Base-by-base conservation (phyloP, 2,329 filamentous ascomycete genomes). In the Colletotrichum incanum region DNA sequence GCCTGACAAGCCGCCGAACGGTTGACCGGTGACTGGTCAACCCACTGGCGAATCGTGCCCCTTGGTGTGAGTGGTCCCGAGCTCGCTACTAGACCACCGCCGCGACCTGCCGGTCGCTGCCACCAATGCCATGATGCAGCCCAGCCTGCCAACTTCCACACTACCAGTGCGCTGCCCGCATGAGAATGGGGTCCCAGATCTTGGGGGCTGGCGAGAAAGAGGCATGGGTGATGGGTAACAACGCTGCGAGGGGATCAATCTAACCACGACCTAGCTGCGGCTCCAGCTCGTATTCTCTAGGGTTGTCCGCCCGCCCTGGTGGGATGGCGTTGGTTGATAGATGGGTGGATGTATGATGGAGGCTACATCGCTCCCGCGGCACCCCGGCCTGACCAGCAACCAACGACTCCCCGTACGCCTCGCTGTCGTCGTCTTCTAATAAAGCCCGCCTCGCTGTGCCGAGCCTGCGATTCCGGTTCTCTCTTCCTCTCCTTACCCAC, bases 301-400 rank as follows among this genome's bases (percentile, higher is more conserved):
- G 59, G 12, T 49, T 49, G n/a, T 8, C 31, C 26, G 41, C 20
- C 26, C 41, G 20, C 28, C 58, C 16, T 26, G 23, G 11, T n/a
- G 26, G 26, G 60, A 59, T 37, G 52, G 16, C 43, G 26, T 39
- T 37, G 45, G 58, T 72, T 85, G 82, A 52, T 76, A 72, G 0
- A 67, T 76, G 56, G 28, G 58, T 74, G 47, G 74, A 9, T 67
- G 31, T 23, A 34, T 43, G 52, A 14, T 18, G 28, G 47, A 52
- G 34, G 50, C n/a, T 49, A 8, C 23, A 67, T 67, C 50, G 23
- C 20, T 52, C 28, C 43, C 28, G 58, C 58, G 37, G 34, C 43
- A 49, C 28, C 20, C 56, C 47, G 39, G 28, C 45, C 7, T 14
- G 16, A 12, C 23, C 60, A 37, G 45, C 20, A 62, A 26, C 59